Evolutionary conservation across 306 rosid genomes (phyloP).

Genomic region (Mimosa pudica): DNA sequence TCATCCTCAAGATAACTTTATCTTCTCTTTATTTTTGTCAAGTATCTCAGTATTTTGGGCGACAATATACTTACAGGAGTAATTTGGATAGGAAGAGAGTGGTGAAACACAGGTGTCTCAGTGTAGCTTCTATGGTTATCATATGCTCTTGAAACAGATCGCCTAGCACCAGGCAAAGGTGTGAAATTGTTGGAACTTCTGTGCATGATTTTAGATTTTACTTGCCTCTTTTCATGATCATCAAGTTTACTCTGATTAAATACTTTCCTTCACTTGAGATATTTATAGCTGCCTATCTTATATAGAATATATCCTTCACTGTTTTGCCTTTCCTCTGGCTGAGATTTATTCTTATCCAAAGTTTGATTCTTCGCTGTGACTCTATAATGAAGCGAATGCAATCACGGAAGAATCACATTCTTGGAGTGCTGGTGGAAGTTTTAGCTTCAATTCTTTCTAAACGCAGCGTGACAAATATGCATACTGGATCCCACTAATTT

Average conservation of each 20-base stretch:
- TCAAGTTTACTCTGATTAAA: conserved; percentile 1
- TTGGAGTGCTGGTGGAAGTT: conserved; percentile 14
- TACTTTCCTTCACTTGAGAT: conserved; percentile 4
- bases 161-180: conserved; percentile 36
- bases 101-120: conserved; percentile 40
- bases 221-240: conserved; percentile 11
- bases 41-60: background rate
- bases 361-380: conserved; percentile 37
- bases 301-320: conserved; percentile 8
- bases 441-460: background rate
- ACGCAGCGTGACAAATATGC: background rate
- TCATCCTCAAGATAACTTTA: background rate
- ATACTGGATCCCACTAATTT: background rate
- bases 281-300: background rate
- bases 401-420: conserved; percentile 42
- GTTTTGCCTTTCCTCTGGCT: background rate
- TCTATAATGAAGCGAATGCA: background rate
- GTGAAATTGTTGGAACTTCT: conserved; percentile 46
- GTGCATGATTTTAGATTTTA: conserved; percentile 42
- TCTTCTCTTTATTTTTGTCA: background rate
- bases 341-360: conserved; percentile 35
- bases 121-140: conserved; percentile 37
- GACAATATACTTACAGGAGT: conserved; percentile 46
- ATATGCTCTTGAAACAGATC: conserved; percentile 31
- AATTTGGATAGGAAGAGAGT: conserved; percentile 38